These are phyloP conservation scores for Cymodocea nodosa DNA, from an alignment of 116 monocot genomes.

Conservation along the genomic window DNA sequence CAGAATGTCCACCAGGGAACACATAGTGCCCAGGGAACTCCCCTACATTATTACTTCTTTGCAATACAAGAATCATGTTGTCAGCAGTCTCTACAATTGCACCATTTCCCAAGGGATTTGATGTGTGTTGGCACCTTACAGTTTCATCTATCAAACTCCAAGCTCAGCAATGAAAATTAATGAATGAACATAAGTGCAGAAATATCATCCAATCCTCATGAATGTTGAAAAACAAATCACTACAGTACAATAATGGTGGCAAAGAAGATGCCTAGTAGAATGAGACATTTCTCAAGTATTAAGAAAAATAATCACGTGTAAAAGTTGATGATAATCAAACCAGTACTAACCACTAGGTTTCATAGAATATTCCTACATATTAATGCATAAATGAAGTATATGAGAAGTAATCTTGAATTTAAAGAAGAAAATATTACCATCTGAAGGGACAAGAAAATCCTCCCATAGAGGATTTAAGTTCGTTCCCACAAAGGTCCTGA, in stretches of 20 bases:
- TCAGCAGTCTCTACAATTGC: slow-evolving; percentile 81
- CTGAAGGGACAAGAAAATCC: slow-evolving; percentile 63
- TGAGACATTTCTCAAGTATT: no score
- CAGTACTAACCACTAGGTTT: no score
- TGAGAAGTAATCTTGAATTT: no score
- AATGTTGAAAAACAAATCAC: no score
- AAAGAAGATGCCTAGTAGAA: no score
- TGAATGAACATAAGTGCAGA: no score
- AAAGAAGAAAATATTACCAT: slow-evolving; percentile 35
- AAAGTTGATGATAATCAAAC: no score
- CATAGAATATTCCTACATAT: no score
- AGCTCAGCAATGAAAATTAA: neutral
- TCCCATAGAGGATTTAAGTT: slow-evolving; percentile 85
- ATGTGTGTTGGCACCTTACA: slow-evolving; percentile 45
- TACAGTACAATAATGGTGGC: no score
- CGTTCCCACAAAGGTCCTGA: slow-evolving; percentile 94
- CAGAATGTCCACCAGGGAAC: slow-evolving; percentile 96
- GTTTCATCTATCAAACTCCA: slow-evolving; percentile 42
- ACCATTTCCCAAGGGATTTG: slow-evolving; percentile 92
- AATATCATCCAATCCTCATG: no score
- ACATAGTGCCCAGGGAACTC: slow-evolving; percentile 93
- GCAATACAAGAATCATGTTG: slow-evolving; percentile 60
- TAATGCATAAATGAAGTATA: no score
- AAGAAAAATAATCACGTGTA: no score
- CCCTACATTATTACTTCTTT: slow-evolving; percentile 83